These are phyloP conservation scores for Oryza meyeriana DNA, from an alignment of 176 grass and related monocot genomes.

Conservation along the genomic window DNA sequence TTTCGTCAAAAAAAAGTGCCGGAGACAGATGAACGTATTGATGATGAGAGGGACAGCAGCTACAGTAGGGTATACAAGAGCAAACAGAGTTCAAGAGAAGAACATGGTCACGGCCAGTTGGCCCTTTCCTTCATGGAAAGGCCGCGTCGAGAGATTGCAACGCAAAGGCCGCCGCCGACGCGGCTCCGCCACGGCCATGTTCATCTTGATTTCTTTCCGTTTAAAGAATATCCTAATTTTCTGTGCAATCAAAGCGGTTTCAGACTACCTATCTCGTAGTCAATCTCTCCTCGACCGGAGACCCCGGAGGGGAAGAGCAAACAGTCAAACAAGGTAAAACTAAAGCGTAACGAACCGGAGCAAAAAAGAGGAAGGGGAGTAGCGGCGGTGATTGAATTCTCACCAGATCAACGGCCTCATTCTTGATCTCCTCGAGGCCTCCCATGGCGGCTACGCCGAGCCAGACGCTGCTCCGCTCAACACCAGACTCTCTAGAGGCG, in stretches of 20 bases:
- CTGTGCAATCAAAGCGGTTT: neutral
- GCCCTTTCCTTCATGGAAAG: neutral
- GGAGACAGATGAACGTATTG: neutral
- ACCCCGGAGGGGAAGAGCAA: neutral
- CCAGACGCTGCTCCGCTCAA: too few relatives aligned
- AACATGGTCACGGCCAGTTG: constrained; percentile 25
- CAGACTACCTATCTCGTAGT: neutral
- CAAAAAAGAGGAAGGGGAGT: neutral
- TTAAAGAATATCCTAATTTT: neutral
- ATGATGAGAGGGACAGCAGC: neutral
- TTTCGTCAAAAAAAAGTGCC: neutral
- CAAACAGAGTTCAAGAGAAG: neutral
- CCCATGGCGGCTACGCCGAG: constrained; percentile 27
- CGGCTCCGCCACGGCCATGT: too few relatives aligned
- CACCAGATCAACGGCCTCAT: constrained; percentile 94
- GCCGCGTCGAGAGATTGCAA: neutral
- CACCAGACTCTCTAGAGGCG: neutral
- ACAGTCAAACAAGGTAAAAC: neutral
- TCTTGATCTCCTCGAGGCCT: constrained; percentile 79
- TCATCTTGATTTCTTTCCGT: neutral
- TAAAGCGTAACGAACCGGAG: neutral
- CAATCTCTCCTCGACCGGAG: too few relatives aligned
- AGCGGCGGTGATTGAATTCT: neutral
- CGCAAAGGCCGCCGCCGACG: neutral
- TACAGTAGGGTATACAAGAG: neutral